Evolutionary conservation across 2,329 filamentous ascomycete genomes (phyloP), one percentile per base, ranked within the genome.

Genomic region (Fusarium secorum): DNA sequence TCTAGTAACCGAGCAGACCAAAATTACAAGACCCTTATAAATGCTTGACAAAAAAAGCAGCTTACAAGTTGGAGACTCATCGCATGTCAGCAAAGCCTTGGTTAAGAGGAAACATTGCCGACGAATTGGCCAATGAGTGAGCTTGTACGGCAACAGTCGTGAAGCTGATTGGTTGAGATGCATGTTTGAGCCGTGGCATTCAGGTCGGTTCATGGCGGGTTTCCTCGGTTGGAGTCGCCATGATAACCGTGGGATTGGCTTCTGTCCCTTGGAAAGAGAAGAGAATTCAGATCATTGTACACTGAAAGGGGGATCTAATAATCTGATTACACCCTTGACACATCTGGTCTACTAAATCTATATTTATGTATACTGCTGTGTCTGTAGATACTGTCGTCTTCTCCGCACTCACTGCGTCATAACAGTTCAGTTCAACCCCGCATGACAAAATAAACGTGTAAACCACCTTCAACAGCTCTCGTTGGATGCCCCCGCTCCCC

Each of bases 181-280:
- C 7, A 3, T 22, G 24, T 48, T 63, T 64, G 48, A 60, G 68
- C 68, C 68, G 68, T 71, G 68, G 68, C 51, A 64, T 42, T 69
- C 53, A 2, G 22, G 48, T 72, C 73, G 77, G 73, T 72, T 73
- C 68, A 42, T 61, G 55, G 68, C 79, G 79, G 79, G 75, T 80
- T 78, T 73, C 73, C 75, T 80, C 79, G 79, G 79, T 78, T 80
- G 76, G 39, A 55, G 60, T 77, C 46, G 26, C 41, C 17, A 38
- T 46, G 46, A 60, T 60, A 67, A 56, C 64, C 51, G 64, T 59
- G 55, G 49, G 49, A 52, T 38, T 42, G 15, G 39, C 22, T 42
- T 24, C 0, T 42, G 39, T 7, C 15, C 39, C 39, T 24, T 42
- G 15, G 6, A 11, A 42, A 24, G 15, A 24, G 22, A 42, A 24